Percentiles rank a stretch among this genome's conserved stretches.
Conservation (phyloP, 163 green algal genomes). For the Prototheca wickerhamii region DNA sequence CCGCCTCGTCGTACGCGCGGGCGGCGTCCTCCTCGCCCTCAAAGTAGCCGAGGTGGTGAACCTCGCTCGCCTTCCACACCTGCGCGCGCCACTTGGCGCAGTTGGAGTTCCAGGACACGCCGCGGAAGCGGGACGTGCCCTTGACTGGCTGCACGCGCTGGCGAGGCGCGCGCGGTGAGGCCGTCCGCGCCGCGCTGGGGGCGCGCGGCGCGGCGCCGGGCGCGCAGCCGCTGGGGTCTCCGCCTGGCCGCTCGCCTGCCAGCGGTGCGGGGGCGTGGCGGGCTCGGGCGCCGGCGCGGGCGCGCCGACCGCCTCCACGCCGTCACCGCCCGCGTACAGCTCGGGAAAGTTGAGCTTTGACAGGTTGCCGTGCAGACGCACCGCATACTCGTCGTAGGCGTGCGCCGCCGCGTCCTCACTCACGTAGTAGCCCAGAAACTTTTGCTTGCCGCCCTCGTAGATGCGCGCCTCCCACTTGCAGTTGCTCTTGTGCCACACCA, state of each 20-base stretch:
- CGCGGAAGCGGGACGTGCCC: slow-evolving; percentile 54
- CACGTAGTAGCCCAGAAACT: slow-evolving; percentile 36
- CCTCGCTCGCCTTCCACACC: slow-evolving; percentile 28
- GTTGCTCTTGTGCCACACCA: slow-evolving; percentile 34
- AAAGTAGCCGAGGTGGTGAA: slow-evolving; percentile 40
- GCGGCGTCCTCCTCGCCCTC: slow-evolving; percentile 31
- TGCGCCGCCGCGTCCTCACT: slow-evolving; percentile 36
- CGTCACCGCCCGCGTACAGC: background rate
- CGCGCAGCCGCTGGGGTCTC: background rate
- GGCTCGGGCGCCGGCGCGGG: background rate
- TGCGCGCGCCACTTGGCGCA: slow-evolving; percentile 64
- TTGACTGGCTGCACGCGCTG: slow-evolving; percentile 13
- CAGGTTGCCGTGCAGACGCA: slow-evolving; percentile 10
- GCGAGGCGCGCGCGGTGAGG: background rate
- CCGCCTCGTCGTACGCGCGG: slow-evolving; percentile 30
- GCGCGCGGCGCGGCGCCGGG: background rate
- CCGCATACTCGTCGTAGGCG: slow-evolving; percentile 13
- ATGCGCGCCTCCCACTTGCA: slow-evolving; percentile 36
- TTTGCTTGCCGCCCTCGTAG: slow-evolving; percentile 30
- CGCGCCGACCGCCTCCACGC: background rate
- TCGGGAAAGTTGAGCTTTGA: slow-evolving; percentile 23
- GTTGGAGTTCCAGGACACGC: slow-evolving; percentile 64
- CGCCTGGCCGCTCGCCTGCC: background rate
- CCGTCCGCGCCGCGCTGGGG: background rate
- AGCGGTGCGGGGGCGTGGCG: background rate